Base-by-base conservation (phyloP, 2,329 filamentous ascomycete genomes). In the Chaetomiaceae sp. region DNA sequence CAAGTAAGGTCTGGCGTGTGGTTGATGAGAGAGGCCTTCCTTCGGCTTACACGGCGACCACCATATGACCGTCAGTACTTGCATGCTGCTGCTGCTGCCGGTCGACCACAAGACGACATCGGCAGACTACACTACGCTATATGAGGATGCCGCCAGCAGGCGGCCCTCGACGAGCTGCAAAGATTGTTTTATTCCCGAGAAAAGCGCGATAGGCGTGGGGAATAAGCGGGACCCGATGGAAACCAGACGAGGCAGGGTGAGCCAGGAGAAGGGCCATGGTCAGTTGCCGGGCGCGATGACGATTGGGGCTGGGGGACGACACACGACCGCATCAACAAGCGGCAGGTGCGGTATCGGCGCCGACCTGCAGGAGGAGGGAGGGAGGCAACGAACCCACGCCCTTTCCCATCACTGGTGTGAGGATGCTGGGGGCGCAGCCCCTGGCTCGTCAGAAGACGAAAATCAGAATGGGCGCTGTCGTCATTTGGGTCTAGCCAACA, bases 311-410 rank as follows among this genome's bases (percentile, higher is more conserved):
- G 27, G 32, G 24, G 24, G n/a, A n/a, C n/a, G n/a, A n/a, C n/a
- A n/a, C n/a, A n/a, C n/a, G n/a, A n/a, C n/a, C n/a, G n/a, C n/a
- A n/a, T n/a, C n/a, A n/a, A n/a, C n/a, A 24, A 15, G 22, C 22
- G 27, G 42, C 40, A 34, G n/a, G 29, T 48, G 49, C 45, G 49
- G 45, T 48, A 51, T 51, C 49, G 49, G 49, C 42, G 4, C 32
- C n/a, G n/a, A n/a, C n/a, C n/a, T n/a, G n/a, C n/a, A n/a, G n/a
- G n/a, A n/a, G n/a, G n/a, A n/a, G n/a, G n/a, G n/a, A n/a, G 26
- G 41, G 26, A 2, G 8, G 30, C 19, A 18, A 27, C n/a, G n/a
- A n/a, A n/a, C n/a, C n/a, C n/a, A n/a, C n/a, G n/a, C n/a, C n/a
- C n/a, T n/a, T n/a, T n/a, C n/a, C n/a, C n/a, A n/a, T n/a, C n/a